Evolutionary conservation across 306 rosid genomes (phyloP).

Genomic region (Glycine latifolia): DNA sequence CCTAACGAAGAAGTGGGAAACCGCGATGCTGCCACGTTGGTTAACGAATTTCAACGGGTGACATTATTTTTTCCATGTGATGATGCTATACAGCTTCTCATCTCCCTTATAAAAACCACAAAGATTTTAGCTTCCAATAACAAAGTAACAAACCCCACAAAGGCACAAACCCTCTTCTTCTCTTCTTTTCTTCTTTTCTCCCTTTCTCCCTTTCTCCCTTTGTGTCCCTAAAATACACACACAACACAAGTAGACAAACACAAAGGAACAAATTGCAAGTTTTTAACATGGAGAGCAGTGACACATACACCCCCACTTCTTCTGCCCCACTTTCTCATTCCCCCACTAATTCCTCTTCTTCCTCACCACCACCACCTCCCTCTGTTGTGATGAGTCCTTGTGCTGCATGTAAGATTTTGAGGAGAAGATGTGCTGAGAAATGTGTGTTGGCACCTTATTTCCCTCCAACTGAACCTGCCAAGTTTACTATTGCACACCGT

Average conservation of each 20-base stretch:
- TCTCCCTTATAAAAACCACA: slow-evolving; percentile 48
- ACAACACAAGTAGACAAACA: slow-evolving; percentile 25
- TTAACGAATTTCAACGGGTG: slow-evolving; percentile 47
- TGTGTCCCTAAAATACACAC: slow-evolving; percentile 10
- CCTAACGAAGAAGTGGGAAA: slow-evolving; percentile 59
- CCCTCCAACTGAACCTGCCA: slow-evolving; percentile 90
- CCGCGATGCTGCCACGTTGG: slow-evolving; percentile 52
- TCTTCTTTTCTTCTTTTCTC: background rate
- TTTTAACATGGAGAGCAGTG: slow-evolving; percentile 58
- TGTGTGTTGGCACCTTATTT: slow-evolving; percentile 94
- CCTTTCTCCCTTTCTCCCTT: background rate
- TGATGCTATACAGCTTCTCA: slow-evolving; percentile 13
- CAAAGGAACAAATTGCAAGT: background rate
- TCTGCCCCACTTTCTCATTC: slow-evolving; percentile 53
- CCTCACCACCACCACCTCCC: slow-evolving; percentile 32
- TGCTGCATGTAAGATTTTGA: slow-evolving; percentile 91
- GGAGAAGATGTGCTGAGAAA: slow-evolving; percentile 83
- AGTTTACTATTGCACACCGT: slow-evolving; percentile 94
- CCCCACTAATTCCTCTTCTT: slow-evolving; percentile 51
- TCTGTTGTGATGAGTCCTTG: slow-evolving; percentile 75
- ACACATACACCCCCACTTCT: slow-evolving; percentile 29
- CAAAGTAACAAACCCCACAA: background rate
- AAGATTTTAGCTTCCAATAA: background rate
- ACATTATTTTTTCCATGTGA: slow-evolving; percentile 39
- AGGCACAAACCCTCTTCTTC: slow-evolving; percentile 43